Evolutionary conservation across 805 yeast genomes (phyloP).

Genomic region (Ogataea populi-albae): DNA sequence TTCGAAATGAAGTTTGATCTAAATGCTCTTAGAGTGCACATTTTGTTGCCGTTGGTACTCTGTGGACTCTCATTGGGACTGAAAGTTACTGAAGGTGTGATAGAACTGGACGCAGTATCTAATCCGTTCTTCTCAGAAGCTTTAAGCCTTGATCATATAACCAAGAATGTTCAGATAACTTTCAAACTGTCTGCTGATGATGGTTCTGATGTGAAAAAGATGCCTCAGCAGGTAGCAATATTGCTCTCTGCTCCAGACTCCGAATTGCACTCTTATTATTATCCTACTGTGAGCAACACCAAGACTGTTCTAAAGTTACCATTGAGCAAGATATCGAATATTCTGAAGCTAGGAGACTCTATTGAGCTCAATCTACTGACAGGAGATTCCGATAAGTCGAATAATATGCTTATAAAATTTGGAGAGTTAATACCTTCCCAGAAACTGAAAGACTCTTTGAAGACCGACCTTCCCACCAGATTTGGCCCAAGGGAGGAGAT

Average conservation of each 20-base stretch:
- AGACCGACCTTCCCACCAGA: constrained; percentile 28
- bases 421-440: constrained; percentile 21
- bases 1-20: too few relatives aligned
- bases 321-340: constrained; percentile 23
- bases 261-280: constrained; percentile 19
- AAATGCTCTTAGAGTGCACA: too few relatives aligned
- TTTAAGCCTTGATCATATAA: constrained; percentile 8
- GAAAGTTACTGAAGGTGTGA: constrained; percentile 6
- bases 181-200: constrained; percentile 18
- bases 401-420: constrained; percentile 16
- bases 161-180: constrained; percentile 10
- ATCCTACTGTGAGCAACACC: constrained; percentile 21
- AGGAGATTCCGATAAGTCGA: constrained; percentile 25
- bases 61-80: too few relatives aligned
- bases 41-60: too few relatives aligned
- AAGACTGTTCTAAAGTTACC: constrained; percentile 17
- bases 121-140: constrained; percentile 4
- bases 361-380: constrained; percentile 25
- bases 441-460: constrained; percentile 9
- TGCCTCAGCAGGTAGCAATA: constrained; percentile 29
- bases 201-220: neutral
- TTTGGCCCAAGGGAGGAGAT: constrained; percentile 59
- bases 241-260: constrained; percentile 15
- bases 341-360: constrained; percentile 16
- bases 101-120: constrained; percentile 10